Conservation (phyloP, 768 basidiomycete species). For the Dacryopinax primogenitus region DNA sequence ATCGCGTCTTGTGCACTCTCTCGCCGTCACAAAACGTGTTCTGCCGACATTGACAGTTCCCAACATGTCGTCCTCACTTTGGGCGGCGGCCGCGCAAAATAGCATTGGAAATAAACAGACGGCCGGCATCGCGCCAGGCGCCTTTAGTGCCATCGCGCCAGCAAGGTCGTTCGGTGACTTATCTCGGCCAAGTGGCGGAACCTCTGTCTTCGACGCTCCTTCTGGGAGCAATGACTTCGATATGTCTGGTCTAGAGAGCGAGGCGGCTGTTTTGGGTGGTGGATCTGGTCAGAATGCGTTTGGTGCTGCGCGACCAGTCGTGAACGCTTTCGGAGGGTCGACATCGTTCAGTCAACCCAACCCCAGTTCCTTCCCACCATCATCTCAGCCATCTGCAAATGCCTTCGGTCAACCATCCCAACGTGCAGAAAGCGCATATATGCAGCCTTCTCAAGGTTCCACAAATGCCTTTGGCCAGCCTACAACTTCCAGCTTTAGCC, state of each 20-base stretch:
- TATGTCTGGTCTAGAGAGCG: background rate
- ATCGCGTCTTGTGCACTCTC: background rate
- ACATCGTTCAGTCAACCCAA: background rate
- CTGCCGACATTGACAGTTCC: background rate
- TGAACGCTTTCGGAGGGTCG: background rate
- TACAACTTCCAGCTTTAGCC: background rate
- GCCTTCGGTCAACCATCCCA: background rate
- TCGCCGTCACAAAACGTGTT: background rate
- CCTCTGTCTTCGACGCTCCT: background rate
- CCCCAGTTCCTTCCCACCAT: background rate
- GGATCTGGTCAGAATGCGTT: background rate
- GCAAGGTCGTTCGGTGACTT: background rate
- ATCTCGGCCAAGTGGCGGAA: background rate
- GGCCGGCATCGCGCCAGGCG: background rate
- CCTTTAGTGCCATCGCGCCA: background rate
- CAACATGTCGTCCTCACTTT: background rate
- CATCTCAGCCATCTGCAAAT: background rate
- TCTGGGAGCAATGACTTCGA: constrained; percentile 5
- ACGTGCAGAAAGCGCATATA: background rate
- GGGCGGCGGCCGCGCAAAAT: constrained; percentile 6
- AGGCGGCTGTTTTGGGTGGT: background rate
- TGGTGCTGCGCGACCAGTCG: background rate
- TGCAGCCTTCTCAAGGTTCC: background rate
- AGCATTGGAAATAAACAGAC: background rate
- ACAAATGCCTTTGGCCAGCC: background rate